phyloP scores from a whole-genome alignment of 148 eudicot species.

The Pharnaceum exiguum region DNA sequence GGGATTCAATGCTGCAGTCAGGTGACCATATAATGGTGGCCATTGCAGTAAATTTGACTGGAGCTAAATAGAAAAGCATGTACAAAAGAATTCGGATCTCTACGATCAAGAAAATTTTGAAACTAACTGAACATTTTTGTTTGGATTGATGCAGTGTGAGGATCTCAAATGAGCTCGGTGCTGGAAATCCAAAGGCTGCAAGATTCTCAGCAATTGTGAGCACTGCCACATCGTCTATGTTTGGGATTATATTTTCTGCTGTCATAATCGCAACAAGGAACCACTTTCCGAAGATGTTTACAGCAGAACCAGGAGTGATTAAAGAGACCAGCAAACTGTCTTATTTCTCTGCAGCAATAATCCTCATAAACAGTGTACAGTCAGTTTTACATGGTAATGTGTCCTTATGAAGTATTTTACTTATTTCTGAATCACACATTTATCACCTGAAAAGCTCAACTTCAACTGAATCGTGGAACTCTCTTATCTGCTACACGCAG shows the following conservation, averaged over 20 bases:
- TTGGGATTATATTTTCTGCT: constrained; percentile 34
- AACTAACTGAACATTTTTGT: background rate
- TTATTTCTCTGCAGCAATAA: constrained; percentile 38
- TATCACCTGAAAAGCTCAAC: background rate
- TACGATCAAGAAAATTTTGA: too few relatives aligned
- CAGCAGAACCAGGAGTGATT: constrained; percentile 24
- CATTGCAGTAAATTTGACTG: too few relatives aligned
- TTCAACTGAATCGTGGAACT: background rate
- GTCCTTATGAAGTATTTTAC: background rate
- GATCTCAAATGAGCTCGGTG: constrained; percentile 56
- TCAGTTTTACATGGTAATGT: constrained; percentile 42
- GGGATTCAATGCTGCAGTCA: constrained; percentile 52
- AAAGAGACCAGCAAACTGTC: constrained; percentile 33
- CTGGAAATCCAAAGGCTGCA: constrained; percentile 46
- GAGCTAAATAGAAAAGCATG: background rate
- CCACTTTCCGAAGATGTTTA: constrained; percentile 34
- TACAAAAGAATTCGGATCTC: background rate
- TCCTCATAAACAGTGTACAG: constrained; percentile 46
- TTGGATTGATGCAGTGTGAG: constrained; percentile 38
- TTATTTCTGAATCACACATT: background rate
- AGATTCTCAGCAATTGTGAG: constrained; percentile 34
- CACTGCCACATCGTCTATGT: constrained; percentile 27
- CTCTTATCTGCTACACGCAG: constrained; percentile 14
- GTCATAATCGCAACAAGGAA: constrained; percentile 22
- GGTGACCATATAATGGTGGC: too few relatives aligned